Percentiles rank a stretch among this genome's conserved stretches.
These are phyloP conservation scores for Metschnikowia arizonensis DNA, from an alignment of 805 yeast genomes.

Conservation along the genomic window DNA sequence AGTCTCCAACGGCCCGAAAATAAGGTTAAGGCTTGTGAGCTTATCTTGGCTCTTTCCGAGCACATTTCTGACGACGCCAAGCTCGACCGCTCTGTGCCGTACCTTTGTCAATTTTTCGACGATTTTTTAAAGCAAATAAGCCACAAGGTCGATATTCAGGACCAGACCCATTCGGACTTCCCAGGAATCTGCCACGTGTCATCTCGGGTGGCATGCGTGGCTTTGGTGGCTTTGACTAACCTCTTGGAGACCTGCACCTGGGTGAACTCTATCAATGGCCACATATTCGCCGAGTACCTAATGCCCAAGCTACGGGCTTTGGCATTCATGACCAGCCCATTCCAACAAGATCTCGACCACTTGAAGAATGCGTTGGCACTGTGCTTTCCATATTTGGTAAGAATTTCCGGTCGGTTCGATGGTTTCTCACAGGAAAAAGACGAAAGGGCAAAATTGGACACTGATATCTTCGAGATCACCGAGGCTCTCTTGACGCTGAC, in stretches of 20 bases:
- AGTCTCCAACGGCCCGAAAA: conserved; percentile 58
- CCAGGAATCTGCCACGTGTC: conserved; percentile 27
- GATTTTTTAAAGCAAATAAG: conserved; percentile 36
- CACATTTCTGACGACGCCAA: conserved; percentile 77
- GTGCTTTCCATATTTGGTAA: conserved; percentile 69
- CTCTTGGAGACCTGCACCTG: conserved; percentile 58
- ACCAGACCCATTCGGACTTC: conserved; percentile 7
- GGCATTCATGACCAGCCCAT: conserved; percentile 26
- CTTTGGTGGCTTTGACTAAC: conserved; percentile 64
- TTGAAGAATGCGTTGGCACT: conserved; percentile 66
- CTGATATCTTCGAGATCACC: conserved; percentile 63
- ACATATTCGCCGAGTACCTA: conserved; percentile 77
- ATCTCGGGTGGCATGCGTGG: conserved; percentile 60
- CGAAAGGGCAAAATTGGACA: conserved; percentile 10
- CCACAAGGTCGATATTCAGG: neutral
- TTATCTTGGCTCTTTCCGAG: conserved; percentile 72
- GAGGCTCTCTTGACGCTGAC: conserved; percentile 66
- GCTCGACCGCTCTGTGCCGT: conserved; percentile 82
- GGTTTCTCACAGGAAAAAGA: conserved; percentile 15
- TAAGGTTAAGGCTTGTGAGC: conserved; percentile 66
- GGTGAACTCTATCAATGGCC: conserved; percentile 70
- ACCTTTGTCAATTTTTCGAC: conserved; percentile 65
- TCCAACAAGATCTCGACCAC: conserved; percentile 18
- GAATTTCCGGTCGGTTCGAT: conserved; percentile 52
- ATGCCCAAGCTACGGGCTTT: conserved; percentile 56